Conservation (phyloP, 306 rosid species). For the Rubus parviflorus region DNA sequence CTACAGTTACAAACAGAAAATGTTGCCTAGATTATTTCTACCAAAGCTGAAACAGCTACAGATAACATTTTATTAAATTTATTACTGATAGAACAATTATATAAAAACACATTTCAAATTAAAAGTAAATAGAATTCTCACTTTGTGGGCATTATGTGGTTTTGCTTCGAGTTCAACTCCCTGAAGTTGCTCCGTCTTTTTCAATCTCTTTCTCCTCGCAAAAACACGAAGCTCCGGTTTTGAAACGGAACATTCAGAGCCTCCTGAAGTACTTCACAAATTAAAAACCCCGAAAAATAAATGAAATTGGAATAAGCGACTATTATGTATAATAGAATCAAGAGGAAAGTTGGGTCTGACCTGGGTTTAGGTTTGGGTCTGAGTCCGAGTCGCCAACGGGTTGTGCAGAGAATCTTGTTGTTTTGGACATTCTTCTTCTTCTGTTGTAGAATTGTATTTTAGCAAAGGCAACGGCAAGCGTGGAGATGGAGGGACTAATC, state of each 20-base stretch:
- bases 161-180: constrained; percentile 12
- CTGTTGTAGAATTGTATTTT: not conserved
- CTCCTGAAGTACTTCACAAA: constrained; percentile 28
- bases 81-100: not conserved
- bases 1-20: no score
- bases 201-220: constrained; percentile 55
- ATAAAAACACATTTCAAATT: not conserved
- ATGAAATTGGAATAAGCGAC: not conserved
- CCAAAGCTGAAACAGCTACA: not conserved
- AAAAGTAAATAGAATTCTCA: constrained; percentile 20
- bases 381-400: not conserved
- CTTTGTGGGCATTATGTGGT: constrained; percentile 28
- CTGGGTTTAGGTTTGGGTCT: constrained; percentile 6
- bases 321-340: not conserved
- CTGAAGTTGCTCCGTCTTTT: constrained; percentile 30
- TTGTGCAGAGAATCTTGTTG: not conserved
- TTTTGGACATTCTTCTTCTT: constrained; percentile 8
- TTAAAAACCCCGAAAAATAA: not conserved
- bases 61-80: not conserved
- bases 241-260: constrained; percentile 25
- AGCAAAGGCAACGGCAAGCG: not conserved
- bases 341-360: not conserved
- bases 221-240: constrained; percentile 61
- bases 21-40: no score
- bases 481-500: not conserved